Base-by-base conservation (phyloP, 23 red algal species). In the Gracilaria caudata region DNA sequence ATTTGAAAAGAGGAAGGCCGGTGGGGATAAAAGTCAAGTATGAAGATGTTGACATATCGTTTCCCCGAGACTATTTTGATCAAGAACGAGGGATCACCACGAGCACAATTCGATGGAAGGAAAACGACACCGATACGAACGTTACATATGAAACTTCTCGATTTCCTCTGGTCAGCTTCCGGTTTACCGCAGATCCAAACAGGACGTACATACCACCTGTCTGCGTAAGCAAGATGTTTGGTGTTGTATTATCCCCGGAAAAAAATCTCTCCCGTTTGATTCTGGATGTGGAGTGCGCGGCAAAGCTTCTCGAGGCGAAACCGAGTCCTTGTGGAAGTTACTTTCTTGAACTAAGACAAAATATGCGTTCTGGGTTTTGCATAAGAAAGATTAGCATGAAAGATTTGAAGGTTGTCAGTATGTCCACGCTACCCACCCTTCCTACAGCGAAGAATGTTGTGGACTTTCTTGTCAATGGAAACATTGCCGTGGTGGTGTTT, bases 1-100 rank as follows among this genome's bases (percentile, higher is more conserved):
- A 66, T 30, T 14, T 66, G 10, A 66, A 17, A 30, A 24, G 61
- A 35, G 61, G 61, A 33, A 66, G 13, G 17, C 30, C 21, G 17
- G 10, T 33, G 8, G 61, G 61, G 29, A 35, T 66, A 37, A 66
- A 66, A 25, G 61, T 66, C 30, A 33, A 30, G 29, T 66, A 66
- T 66, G 61, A 66, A 36, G 61, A 66, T 16, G 61, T 66, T 24
- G 61, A 66, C 36, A 66, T 66, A 36, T 66, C 61, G 32, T 25
- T 36, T 66, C 30, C 29, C 14, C 21, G 61, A 36, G 61, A 66
- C 29, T 35, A 13, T 36, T 37, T 36, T 36, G 61, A 66, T 66
- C 61, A 33, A 36, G 61, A 66, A 35, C 30, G 2, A 25, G 61
- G 61, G 7, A 10, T 66, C 13, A 35, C 26, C 11, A 66, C 61